A percentile compares a stretch with the other conserved stretches of the same genome.
Conservation (phyloP, 1,139 yeast genomes). For the Candida smagusa region DNA sequence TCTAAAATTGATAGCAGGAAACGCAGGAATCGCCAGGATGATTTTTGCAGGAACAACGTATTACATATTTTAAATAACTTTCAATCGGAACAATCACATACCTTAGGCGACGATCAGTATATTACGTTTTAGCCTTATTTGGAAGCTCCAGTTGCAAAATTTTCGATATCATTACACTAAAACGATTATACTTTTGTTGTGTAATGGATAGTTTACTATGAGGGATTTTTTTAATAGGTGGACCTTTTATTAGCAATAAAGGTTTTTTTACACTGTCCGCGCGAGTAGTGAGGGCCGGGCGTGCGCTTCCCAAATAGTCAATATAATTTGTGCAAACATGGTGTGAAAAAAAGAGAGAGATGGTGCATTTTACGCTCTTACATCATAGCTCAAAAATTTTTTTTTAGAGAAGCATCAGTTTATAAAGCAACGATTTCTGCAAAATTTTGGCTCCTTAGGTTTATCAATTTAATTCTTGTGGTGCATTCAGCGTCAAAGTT, state of each 20-base stretch:
- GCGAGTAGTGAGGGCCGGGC: no score
- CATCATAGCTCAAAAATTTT: background rate
- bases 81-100: no score
- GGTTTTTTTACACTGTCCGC: no score
- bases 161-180: slow-evolving; percentile 6
- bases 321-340: background rate
- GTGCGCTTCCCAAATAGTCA: no score
- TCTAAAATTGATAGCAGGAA: no score
- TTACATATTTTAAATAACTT: no score
- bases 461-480: background rate
- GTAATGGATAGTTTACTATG: slow-evolving; percentile 3
- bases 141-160: slow-evolving; percentile 2
- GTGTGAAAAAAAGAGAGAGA: background rate
- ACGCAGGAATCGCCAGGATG: no score
- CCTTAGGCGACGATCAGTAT: no score
- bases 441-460: background rate
- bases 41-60: no score
- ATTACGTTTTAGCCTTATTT: no score
- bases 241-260: background rate
- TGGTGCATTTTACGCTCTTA: background rate
- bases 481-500: background rate
- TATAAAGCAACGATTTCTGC: background rate
- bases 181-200: background rate
- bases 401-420: background rate
- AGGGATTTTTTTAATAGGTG: slow-evolving; percentile 11